Conservation (phyloP, 805 yeast genomes). For the Metschnikowia vanudenii region DNA sequence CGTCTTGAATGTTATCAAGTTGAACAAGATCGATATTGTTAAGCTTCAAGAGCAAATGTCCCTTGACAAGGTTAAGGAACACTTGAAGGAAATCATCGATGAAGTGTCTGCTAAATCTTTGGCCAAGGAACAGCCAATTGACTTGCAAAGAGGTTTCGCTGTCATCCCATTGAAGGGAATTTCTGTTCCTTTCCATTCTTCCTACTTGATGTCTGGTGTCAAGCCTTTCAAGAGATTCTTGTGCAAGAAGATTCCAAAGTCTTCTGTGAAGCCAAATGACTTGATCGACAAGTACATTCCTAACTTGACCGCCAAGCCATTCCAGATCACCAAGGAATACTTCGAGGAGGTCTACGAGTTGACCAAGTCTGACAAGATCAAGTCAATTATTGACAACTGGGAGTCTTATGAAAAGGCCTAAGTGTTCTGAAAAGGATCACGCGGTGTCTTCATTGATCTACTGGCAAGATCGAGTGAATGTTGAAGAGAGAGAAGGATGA, state of each 20-base stretch:
- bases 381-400: slow-evolving; percentile 92
- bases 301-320: slow-evolving; percentile 97
- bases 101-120: slow-evolving; percentile 79
- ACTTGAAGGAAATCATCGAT: slow-evolving; percentile 79
- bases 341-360: slow-evolving; percentile 92
- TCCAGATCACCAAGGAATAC: slow-evolving; percentile 92
- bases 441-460: slow-evolving; percentile 1
- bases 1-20: slow-evolving; percentile 87
- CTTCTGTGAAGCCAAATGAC: slow-evolving; percentile 92
- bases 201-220: slow-evolving; percentile 97
- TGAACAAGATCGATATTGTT: slow-evolving; percentile 91
- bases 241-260: slow-evolving; percentile 91
- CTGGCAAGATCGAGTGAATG: slow-evolving; percentile 1
- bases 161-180: slow-evolving; percentile 98
- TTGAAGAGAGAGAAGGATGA: background rate
- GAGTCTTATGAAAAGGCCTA: slow-evolving; percentile 67
- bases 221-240: slow-evolving; percentile 98
- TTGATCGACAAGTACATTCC: slow-evolving; percentile 96
- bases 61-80: slow-evolving; percentile 84
- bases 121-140: slow-evolving; percentile 95
- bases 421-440: slow-evolving; percentile 1
- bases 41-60: slow-evolving; percentile 80
- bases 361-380: slow-evolving; percentile 89
- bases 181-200: slow-evolving; percentile 99
- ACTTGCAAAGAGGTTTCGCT: slow-evolving; percentile 96